Evolutionary conservation across 176 grass and related monocot species (phyloP), one percentile per base, ranked within the genome.

Genomic region (Lolium perenne): DNA sequence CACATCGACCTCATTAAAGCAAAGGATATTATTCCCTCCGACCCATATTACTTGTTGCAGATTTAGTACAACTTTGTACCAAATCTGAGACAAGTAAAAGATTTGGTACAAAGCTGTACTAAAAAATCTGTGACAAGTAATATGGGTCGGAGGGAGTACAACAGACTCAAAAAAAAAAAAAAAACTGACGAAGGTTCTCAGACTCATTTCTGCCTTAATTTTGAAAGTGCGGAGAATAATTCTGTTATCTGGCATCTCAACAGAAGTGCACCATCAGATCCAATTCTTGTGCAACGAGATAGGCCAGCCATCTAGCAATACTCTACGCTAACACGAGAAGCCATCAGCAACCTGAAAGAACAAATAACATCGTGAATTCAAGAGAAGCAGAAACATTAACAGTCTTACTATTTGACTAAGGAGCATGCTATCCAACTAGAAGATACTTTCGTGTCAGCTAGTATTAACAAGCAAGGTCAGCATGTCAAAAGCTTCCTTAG

Each of bases 291-390:
- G 55, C 40, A 41, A 26, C 62, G 25, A 40, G 68, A 82, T 43
- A 9, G 62, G 80, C 75, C 29, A 9, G 20, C 13, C 73, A 16
- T 63, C 64, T 82, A 62, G 63, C 54, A 32, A 55, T 86, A 85
- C 38, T 79, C 6, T 72, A 53, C 53, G 46, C 78, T 62, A 77
- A 70, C 16, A 66, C 63, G 56, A 82, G 10, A 86, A 65, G 46
- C 41, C 83, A 86, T 71, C 43, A 82, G 41, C 43, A 70, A 79
- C 56, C 88, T 90, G 64, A 78, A 82, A 82, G 60, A 76, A 38
- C 29, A 46, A 73, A 62, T 18, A 10, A 21, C 10, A 62, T 77
- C 25, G 59, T 13, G 43, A 61, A 77, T 41, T 70, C 10, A 82
- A 18, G 32, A 38, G 26, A 10, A n/a, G 15, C 43, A 65, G 22